Conservation (phyloP, 768 basidiomycete species). For the Lyophyllum shimeji region DNA sequence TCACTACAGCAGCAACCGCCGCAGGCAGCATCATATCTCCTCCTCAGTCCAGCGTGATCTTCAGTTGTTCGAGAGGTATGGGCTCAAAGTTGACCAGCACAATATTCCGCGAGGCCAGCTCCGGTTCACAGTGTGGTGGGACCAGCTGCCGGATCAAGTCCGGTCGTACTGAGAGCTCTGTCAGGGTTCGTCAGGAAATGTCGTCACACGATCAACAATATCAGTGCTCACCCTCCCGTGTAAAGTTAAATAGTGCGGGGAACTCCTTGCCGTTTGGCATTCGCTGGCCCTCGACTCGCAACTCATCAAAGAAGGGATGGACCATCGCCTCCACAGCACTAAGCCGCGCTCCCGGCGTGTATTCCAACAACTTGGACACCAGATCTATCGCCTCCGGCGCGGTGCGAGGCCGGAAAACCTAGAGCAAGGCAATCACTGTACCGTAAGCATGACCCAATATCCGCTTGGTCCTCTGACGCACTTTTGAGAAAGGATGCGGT, state of each 20-base stretch:
- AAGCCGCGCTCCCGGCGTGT: slow-evolving; percentile 93
- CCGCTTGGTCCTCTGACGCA: slow-evolving; percentile 27
- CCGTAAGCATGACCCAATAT: slow-evolving; percentile 13
- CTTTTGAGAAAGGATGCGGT: slow-evolving; percentile 99
- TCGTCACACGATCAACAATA: background rate
- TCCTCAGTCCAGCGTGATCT: slow-evolving; percentile 87
- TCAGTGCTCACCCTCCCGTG: slow-evolving; percentile 73
- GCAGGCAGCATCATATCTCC: slow-evolving; percentile 15
- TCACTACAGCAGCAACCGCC: slow-evolving; percentile 13
- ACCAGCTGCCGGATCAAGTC: slow-evolving; percentile 92
- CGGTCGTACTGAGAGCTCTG: slow-evolving; percentile 95
- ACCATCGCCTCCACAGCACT: slow-evolving; percentile 91
- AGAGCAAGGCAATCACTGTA: slow-evolving; percentile 6
- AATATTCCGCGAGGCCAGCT: slow-evolving; percentile 84
- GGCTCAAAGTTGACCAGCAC: slow-evolving; percentile 91
- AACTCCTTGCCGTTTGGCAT: slow-evolving; percentile 98
- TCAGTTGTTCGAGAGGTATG: slow-evolving; percentile 95
- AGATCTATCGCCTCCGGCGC: slow-evolving; percentile 95
- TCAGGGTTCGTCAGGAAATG: background rate
- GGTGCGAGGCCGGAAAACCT: slow-evolving; percentile 99
- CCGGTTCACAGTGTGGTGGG: slow-evolving; percentile 85
- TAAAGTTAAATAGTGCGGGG: slow-evolving; percentile 93
- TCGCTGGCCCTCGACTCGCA: slow-evolving; percentile 84
- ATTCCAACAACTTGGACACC: slow-evolving; percentile 92
- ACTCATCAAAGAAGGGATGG: slow-evolving; percentile 96